Evolutionary conservation across 2,329 filamentous ascomycete genomes (phyloP).

Genomic region (Beauveria caledonica): DNA sequence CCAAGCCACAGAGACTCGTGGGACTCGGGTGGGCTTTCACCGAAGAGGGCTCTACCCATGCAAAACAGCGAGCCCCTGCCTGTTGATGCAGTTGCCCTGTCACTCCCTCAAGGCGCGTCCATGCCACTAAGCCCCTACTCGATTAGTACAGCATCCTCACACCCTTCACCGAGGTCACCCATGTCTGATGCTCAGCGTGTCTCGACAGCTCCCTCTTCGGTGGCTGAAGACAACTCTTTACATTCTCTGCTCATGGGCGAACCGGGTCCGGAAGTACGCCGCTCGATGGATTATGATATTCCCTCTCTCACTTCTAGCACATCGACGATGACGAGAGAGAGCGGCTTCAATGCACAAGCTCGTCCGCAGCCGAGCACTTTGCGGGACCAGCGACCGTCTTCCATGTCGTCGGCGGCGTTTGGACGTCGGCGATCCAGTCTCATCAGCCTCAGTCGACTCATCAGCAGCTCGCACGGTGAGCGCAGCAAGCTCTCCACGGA

Average conservation of each 20-base stretch:
- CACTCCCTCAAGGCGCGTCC: conserved; percentile 33
- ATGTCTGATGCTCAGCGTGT: conserved; percentile 64
- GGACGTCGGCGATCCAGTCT: conserved; percentile 68
- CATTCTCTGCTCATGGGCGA: conserved; percentile 66
- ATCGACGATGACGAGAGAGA: conserved; percentile 68
- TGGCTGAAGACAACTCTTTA: conserved; percentile 62
- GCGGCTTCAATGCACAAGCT: conserved; percentile 38
- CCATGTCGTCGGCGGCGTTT: conserved; percentile 53
- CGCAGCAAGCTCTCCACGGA: conserved; percentile 68
- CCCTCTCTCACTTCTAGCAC: conserved; percentile 68
- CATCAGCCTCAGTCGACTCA: conserved; percentile 66
- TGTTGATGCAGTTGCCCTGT: conserved; percentile 3
- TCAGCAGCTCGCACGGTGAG: conserved; percentile 67
- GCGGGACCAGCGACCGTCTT: conserved; percentile 51
- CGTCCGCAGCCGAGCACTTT: conserved; percentile 41
- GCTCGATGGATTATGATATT: conserved; percentile 61
- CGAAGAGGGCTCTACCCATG: conserved; percentile 30
- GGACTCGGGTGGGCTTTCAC: conserved; percentile 38
- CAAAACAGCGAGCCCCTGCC: background rate
- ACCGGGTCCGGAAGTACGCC: conserved; percentile 61
- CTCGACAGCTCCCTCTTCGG: conserved; percentile 67
- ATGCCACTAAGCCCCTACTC: conserved; percentile 57
- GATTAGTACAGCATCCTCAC: conserved; percentile 55
- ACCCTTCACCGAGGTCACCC: conserved; percentile 61
- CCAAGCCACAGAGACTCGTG: conserved; percentile 22